phyloP scores from a whole-genome alignment of 177 flowering plant species.

The Telopea speciosissima region DNA sequence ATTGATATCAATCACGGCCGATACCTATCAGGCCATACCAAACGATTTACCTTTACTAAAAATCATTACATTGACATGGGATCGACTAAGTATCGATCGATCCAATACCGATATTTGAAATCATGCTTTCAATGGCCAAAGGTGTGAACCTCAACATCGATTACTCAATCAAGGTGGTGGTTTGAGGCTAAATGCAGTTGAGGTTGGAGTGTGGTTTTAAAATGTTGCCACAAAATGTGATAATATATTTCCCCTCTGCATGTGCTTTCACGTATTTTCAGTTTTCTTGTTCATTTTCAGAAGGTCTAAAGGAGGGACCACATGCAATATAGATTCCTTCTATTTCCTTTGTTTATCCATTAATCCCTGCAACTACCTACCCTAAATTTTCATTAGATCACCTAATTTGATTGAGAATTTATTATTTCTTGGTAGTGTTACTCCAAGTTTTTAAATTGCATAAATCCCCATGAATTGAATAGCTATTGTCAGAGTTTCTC shows the following conservation, averaged over 20 bases:
- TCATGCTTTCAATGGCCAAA: not conserved
- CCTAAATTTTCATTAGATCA: not conserved
- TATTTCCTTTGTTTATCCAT: not conserved
- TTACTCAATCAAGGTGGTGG: not conserved
- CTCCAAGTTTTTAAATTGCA: not conserved
- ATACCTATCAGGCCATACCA: no score
- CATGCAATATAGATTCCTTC: constrained; percentile 21
- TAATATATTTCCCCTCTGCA: constrained; percentile 7
- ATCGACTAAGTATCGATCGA: no score
- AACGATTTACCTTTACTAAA: no score
- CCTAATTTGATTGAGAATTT: not conserved
- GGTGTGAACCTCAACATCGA: constrained; percentile 5
- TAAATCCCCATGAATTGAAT: not conserved
- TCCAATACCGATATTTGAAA: no score
- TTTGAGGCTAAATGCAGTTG: no score
- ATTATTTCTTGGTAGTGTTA: not conserved
- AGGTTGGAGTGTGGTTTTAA: no score
- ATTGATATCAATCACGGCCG: no score
- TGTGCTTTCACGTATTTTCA: constrained; percentile 17
- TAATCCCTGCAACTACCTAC: constrained; percentile 5
- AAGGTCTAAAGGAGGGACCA: constrained; percentile 13
- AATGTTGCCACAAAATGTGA: no score
- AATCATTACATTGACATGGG: no score
- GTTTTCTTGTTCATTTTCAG: constrained; percentile 1
- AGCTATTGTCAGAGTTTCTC: not conserved